Base-by-base conservation (phyloP, 345 rosid species). In the Erysimum cheiranthoides region DNA sequence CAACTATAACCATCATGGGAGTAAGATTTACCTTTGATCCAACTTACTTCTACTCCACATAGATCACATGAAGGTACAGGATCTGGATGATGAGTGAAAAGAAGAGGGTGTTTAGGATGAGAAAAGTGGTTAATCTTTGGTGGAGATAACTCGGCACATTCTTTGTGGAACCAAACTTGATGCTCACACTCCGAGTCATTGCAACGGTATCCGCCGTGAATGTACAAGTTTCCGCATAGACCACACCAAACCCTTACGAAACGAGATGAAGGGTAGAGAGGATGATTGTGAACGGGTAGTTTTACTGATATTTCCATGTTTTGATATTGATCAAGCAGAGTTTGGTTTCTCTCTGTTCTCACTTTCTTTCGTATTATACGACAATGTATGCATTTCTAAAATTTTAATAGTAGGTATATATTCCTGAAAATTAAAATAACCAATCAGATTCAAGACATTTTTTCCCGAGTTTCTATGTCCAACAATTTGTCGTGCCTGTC, bases 181-280 rank as follows among this genome's bases (percentile, higher is more conserved):
- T 34, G 36, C 36, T 34, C 4, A 13, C 45, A 62, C 4, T 7
- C 50, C 5, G 34, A 42, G 0, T 62, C 36, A 21, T 39, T 39
- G 67, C 67, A 62, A 40, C 67, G 21, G 35, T 62, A 62, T 34
- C 67, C 51, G 13, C 35, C 67, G 5, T 27, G 36, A 27, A 40
- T 62, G 14, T 36, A 5, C 45, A 36, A 11, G n/a, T 34, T 6
- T 34, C 36, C 36, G 36, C 36, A 34, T 34, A 5, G 8, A 16
- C 6, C 9, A 21, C 64, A 60, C 36, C 4, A 18, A 60, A n/a
- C 64, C 10, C 17, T 2, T 5, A 38, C 14, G 36, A 16, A 35
- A n/a, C 64, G 45, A 38, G 46, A 9, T 36, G 14, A 60, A 60
- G 30, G 46, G 30, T 36, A 36, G n/a, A 60, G 17, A 60, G 31